These are phyloP conservation scores for Colletotrichum sp. DNA, from an alignment of 2,329 filamentous ascomycete species.

Conservation along the genomic window DNA sequence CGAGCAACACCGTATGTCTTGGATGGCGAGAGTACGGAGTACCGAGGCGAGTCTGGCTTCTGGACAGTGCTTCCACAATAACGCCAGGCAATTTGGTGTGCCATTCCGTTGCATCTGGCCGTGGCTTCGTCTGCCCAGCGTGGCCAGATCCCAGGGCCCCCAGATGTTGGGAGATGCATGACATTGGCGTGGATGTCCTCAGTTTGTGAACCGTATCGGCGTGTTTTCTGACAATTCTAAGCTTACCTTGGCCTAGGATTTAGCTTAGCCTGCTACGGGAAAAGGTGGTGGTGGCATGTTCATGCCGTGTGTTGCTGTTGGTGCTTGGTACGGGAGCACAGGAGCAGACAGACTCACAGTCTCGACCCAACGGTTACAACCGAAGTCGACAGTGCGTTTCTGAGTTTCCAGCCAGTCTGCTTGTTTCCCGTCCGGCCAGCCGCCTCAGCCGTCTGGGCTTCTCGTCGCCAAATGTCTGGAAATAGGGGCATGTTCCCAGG, in stretches of 20 bases:
- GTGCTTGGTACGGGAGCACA: not conserved
- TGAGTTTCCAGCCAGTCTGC: not conserved
- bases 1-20: conserved; percentile 14
- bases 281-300: not conserved
- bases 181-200: not conserved
- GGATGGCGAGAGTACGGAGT: not conserved
- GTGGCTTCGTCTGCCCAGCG: not conserved
- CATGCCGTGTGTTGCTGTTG: not conserved
- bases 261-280: not conserved
- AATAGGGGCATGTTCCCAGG: conserved; percentile 18
- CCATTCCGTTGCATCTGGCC: not conserved
- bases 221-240: not conserved
- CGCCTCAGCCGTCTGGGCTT: not conserved
- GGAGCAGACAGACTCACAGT: not conserved
- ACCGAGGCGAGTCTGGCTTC: not conserved
- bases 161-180: not conserved
- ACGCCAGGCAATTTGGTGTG: not conserved
- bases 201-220: not conserved
- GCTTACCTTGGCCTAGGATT: not conserved
- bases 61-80: not conserved
- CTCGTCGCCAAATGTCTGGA: not conserved
- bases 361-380: not conserved
- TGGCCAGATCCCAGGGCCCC: not conserved
- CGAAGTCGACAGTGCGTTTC: not conserved
- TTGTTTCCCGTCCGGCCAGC: not conserved